Percentiles rank a stretch among this genome's conserved stretches.
Conservation (phyloP, 441 rosid genomes). For the Capsella rubella region DNA sequence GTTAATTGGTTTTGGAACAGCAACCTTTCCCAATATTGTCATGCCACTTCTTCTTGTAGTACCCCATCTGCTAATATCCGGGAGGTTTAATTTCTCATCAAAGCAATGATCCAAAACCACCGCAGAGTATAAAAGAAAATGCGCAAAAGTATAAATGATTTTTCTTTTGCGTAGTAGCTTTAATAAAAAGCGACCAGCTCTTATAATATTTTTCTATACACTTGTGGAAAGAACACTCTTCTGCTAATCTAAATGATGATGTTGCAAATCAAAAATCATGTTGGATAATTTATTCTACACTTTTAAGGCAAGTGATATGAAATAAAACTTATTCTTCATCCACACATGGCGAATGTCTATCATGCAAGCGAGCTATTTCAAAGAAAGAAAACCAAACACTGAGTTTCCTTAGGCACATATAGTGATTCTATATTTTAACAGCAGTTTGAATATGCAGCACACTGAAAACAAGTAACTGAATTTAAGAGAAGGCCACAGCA, state of each 20-base stretch:
- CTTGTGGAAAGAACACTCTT: neutral
- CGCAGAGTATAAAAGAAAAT: conserved; percentile 19
- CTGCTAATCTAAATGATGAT: neutral
- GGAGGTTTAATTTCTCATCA: conserved; percentile 22
- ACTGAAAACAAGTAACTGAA: neutral
- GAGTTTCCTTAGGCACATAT: conserved; percentile 13
- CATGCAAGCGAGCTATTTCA: conserved; percentile 15
- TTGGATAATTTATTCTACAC: conserved; percentile 3
- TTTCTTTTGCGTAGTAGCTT: neutral
- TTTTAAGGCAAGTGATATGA: neutral
- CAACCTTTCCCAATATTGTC: conserved; percentile 93
- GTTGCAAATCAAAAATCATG: neutral
- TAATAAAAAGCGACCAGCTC: neutral
- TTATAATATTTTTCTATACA: neutral
- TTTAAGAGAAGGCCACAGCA: conserved; percentile 13
- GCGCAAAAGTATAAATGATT: conserved; percentile 4
- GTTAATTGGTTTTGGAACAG: conserved; percentile 98
- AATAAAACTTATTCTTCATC: neutral
- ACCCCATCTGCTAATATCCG: conserved; percentile 71
- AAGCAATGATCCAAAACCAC: conserved; percentile 1
- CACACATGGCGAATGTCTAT: neutral
- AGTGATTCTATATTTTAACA: conserved; percentile 6
- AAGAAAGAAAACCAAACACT: conserved; percentile 9
- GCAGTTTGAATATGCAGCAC: conserved; percentile 11
- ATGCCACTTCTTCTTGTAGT: conserved; percentile 68